Percentiles rank a stretch among this genome's conserved stretches.
Evolutionary conservation across 805 yeast genomes (phyloP).

Genomic region (Wickerhamomyces chambardii): DNA sequence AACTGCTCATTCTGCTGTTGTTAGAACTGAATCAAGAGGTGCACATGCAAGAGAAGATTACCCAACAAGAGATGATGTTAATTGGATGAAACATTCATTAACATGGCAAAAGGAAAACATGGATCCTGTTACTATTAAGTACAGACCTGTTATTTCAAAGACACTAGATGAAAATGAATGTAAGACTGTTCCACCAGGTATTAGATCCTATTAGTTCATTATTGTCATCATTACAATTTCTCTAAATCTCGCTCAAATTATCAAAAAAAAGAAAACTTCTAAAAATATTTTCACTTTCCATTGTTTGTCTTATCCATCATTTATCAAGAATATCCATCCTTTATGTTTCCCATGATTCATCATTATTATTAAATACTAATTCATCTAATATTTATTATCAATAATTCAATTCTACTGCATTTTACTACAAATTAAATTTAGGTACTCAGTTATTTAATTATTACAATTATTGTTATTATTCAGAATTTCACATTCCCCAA

Average conservation of each 20-base stretch:
- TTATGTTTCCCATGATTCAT: too few relatives aligned
- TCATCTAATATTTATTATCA: too few relatives aligned
- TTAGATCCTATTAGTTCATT: constrained; percentile 70
- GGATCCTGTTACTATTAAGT: constrained; percentile 62
- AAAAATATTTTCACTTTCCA: too few relatives aligned
- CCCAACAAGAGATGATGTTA: constrained; percentile 90
- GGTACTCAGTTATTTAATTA: too few relatives aligned
- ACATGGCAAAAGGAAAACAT: constrained; percentile 80
- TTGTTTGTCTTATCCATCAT: too few relatives aligned
- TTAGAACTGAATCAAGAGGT: constrained; percentile 96
- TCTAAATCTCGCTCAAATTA: too few relatives aligned
- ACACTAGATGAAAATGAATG: constrained; percentile 91
- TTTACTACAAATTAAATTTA: too few relatives aligned
- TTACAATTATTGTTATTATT: too few relatives aligned
- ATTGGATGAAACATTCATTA: constrained; percentile 97
- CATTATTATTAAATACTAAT: too few relatives aligned
- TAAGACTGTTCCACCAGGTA: constrained; percentile 94
- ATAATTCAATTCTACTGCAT: too few relatives aligned
- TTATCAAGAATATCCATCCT: too few relatives aligned
- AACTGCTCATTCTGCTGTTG: constrained; percentile 90
- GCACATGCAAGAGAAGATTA: constrained; percentile 98
- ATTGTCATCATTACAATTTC: neutral
- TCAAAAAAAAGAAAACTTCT: neutral
- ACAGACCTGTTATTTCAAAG: constrained; percentile 75
- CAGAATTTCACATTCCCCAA: too few relatives aligned